phyloP scores from a whole-genome alignment of 2,329 filamentous ascomycete genomes.

The Pyricularia grisea region DNA sequence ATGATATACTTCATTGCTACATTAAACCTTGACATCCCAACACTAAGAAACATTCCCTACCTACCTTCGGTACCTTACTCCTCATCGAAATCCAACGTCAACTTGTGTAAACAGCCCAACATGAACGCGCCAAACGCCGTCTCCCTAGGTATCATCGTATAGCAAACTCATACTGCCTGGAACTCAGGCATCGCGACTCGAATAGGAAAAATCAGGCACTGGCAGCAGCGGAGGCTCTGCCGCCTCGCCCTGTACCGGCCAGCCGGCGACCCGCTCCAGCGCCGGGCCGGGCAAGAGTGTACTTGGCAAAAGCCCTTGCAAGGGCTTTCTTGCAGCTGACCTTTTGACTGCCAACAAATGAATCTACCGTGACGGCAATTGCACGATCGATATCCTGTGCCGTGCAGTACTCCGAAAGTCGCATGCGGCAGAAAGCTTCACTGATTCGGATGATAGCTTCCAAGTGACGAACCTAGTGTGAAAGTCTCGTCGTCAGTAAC shows the following conservation, averaged over 20 bases:
- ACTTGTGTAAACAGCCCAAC: background rate
- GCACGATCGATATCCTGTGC: constrained; percentile 89
- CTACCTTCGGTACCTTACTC: no score
- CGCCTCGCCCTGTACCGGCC: constrained; percentile 7
- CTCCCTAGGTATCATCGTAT: background rate
- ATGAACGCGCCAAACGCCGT: background rate
- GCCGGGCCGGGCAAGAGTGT: constrained; percentile 52
- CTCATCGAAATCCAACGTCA: background rate
- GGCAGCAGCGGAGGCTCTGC: constrained; percentile 3
- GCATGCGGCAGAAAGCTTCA: constrained; percentile 95
- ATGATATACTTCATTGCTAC: background rate
- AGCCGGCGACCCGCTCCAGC: constrained; percentile 16
- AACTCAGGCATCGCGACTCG: background rate
- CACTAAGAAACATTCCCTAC: background rate
- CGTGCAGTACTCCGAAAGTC: constrained; percentile 90
- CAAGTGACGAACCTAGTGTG: constrained; percentile 74
- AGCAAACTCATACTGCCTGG: background rate
- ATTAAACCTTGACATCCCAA: background rate
- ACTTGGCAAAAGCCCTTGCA: constrained; percentile 91
- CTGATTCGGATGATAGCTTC: constrained; percentile 96
- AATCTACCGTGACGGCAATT: constrained; percentile 93
- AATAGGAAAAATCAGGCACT: constrained; percentile 3
- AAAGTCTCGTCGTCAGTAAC: background rate
- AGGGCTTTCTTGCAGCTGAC: constrained; percentile 96
- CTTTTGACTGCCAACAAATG: constrained; percentile 93